Conservation (phyloP, 805 yeast genomes). For the Spencermartinsiella europaea region DNA sequence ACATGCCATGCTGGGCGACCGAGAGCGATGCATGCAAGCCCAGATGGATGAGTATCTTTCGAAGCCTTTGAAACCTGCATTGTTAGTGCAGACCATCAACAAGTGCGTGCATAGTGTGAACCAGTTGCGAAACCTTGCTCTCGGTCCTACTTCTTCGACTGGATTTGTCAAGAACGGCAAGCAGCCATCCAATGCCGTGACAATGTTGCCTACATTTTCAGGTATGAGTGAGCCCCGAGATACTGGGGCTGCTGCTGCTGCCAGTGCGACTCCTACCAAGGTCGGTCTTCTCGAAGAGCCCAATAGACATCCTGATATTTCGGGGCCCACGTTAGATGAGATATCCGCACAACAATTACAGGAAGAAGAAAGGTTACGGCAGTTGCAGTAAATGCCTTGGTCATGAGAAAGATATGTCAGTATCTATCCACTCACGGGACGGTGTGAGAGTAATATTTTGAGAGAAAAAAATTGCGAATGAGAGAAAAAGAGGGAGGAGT, state of each 20-base stretch:
- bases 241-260: not conserved
- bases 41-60: constrained; percentile 92
- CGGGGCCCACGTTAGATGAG: not conserved
- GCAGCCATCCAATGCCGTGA: not conserved
- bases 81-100: constrained; percentile 77
- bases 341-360: no score
- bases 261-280: not conserved
- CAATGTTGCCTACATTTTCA: not conserved
- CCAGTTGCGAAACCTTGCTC: constrained; percentile 34
- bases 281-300: not conserved
- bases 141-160: constrained; percentile 27
- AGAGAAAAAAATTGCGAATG: no score
- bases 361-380: no score
- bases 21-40: constrained; percentile 79
- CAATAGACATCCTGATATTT: not conserved
- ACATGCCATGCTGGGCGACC: constrained; percentile 90
- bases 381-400: no score
- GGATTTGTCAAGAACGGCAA: not conserved
- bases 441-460: constrained; percentile 6
- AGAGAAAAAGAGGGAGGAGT: no score
- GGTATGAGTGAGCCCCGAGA: not conserved
- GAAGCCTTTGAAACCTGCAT: constrained; percentile 79
- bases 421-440: constrained; percentile 5
- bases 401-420: constrained; percentile 2
- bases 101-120: constrained; percentile 61